A percentile compares a stretch with the other conserved stretches of the same genome.
phyloP scores from a whole-genome alignment of 495 filamentous ascomycete species.

The Penicillium steckii region DNA sequence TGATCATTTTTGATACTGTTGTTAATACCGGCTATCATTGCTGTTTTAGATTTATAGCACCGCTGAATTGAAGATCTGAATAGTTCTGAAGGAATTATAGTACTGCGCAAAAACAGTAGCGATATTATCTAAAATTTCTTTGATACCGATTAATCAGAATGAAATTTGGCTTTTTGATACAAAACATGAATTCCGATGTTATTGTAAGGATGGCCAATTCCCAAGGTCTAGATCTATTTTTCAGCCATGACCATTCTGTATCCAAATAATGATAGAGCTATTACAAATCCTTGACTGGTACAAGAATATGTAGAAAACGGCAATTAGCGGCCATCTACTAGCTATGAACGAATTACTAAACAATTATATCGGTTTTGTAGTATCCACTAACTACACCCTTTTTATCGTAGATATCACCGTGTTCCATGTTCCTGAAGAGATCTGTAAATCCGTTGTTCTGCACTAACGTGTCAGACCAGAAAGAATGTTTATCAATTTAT shows the following conservation, averaged over 20 bases:
- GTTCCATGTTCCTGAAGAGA: neutral
- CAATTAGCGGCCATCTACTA: neutral
- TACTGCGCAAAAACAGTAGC: neutral
- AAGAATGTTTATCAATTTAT: neutral
- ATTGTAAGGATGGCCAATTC: neutral
- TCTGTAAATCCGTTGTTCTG: neutral
- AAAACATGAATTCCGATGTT: neutral
- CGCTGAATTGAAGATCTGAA: neutral
- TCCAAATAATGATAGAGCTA: neutral
- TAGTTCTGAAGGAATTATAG: neutral
- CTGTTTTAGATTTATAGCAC: neutral
- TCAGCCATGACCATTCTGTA: neutral
- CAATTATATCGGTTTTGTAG: neutral
- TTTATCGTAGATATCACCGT: constrained; percentile 1
- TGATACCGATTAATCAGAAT: neutral
- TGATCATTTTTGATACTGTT: constrained; percentile 64
- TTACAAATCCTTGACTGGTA: neutral
- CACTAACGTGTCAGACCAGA: neutral
- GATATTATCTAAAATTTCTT: neutral
- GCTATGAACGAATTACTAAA: neutral
- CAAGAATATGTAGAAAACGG: neutral
- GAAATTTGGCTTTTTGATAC: neutral
- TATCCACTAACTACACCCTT: neutral
- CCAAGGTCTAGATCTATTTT: neutral
- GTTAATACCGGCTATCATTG: constrained; percentile 20